Base-by-base conservation (phyloP, 192 early-diverging fungal species). In the Dispira simplex region DNA sequence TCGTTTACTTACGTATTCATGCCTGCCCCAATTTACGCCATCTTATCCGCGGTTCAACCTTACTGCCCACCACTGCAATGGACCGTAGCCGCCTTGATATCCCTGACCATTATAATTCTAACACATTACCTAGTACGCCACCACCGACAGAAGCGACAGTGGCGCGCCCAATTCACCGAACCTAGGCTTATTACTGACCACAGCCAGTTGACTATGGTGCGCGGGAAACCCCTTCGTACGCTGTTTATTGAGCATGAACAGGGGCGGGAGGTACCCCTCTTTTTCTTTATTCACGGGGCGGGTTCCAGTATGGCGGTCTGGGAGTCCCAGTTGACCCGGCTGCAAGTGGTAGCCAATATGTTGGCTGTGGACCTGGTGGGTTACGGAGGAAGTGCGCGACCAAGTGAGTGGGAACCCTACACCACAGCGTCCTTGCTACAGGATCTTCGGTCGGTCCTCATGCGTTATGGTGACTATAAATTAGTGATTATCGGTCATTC, bases 281-380 rank as follows among this genome's bases (percentile, higher is more conserved):
- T 60, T 21, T 60, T 60, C 58, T 60, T 60, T 44, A 28, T 60
- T 18, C 58, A 60, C 39, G 58, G 58, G 5, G 58, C 44, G 27
- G 39, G 39, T 16, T 60, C 58, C 27, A 27, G 39, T 18, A 43
- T 60, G 21, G 25, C 58, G 14, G 58, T 43, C 14, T 60, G 25
- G 27, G 58, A 60, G 21, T 2, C 2, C 1, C 58, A 60, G 21
- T 10, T 60, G 27, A 21, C 32, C 18, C 58, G 32, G 32, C 32
- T 60, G 58, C 58, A 27, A 12, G 14, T 18, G 9, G 58, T 43
- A 5, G 58, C 39, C 12, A 60, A 44, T 18, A 27, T 60, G 8
- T 21, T 60, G 12, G 58, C 58, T 12, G 26, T 60, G 25, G 58
- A 60, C 39, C 44, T 60, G 58, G 58, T 60, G 39, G 58, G 58